phyloP scores from a whole-genome alignment of 2,329 filamentous ascomycete genomes.

The Paraphoma chrysanthemicola region DNA sequence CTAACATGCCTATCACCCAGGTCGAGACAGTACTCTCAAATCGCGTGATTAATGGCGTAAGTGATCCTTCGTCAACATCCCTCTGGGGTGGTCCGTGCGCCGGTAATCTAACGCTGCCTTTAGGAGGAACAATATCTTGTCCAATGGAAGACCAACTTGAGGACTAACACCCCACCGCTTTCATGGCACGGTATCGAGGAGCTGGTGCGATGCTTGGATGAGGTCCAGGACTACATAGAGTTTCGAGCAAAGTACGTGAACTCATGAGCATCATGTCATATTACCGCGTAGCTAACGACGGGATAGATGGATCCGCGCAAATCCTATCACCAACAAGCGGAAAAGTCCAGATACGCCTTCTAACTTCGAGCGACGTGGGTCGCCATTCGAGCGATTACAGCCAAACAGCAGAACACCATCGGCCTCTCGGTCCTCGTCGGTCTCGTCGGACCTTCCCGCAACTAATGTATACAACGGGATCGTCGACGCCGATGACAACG shows the following conservation, averaged over 20 bases:
- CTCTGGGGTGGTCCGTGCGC: conserved; percentile 19
- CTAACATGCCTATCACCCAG: conserved; percentile 16
- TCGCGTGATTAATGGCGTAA: conserved; percentile 32
- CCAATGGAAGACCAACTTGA: conserved; percentile 40
- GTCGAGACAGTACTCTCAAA: conserved; percentile 35
- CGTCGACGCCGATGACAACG: conserved; percentile 46
- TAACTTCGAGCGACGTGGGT: conserved; percentile 24
- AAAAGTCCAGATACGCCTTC: conserved; percentile 29
- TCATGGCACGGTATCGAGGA: conserved; percentile 55
- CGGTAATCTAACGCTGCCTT: conserved; percentile 26
- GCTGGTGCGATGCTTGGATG: conserved; percentile 46
- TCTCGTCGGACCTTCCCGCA: conserved; percentile 17
- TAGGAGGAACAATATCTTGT: conserved; percentile 54
- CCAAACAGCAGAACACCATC: conserved; percentile 23
- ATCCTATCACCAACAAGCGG: conserved; percentile 23
- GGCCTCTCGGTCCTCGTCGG: conserved; percentile 29
- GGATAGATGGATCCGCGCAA: conserved; percentile 14
- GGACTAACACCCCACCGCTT: conserved; percentile 31
- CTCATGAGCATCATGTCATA: background rate
- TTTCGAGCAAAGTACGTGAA: conserved; percentile 25
- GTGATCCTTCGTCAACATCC: conserved; percentile 1
- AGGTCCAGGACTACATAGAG: conserved; percentile 54
- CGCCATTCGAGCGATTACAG: conserved; percentile 26
- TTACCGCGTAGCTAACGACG: conserved; percentile 4
- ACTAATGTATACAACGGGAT: conserved; percentile 51